These are phyloP conservation scores for Microdochium paspali DNA, from an alignment of 2,329 filamentous ascomycete genomes.

Conservation along the genomic window DNA sequence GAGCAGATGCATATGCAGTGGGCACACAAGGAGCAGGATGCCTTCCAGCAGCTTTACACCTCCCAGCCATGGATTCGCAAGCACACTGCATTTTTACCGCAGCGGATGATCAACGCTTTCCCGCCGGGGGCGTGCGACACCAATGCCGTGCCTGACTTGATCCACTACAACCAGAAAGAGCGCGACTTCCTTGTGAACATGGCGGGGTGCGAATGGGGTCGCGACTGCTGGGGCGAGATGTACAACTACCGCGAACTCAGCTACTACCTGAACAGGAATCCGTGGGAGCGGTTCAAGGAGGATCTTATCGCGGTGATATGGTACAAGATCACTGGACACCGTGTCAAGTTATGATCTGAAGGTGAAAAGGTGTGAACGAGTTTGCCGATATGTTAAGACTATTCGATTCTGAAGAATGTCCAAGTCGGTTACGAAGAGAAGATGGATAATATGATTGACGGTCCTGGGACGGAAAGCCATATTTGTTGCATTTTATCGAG, in stretches of 20 bases:
- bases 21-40: slow-evolving; percentile 98
- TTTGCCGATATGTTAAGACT: too few species aligned
- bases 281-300: slow-evolving; percentile 70
- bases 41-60: slow-evolving; percentile 82
- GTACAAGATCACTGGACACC: slow-evolving; percentile 54
- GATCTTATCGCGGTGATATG: slow-evolving; percentile 51
- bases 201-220: slow-evolving; percentile 94
- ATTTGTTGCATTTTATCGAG: not conserved
- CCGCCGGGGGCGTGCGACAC: slow-evolving; percentile 82
- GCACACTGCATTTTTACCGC: slow-evolving; percentile 79
- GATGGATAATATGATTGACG: not conserved
- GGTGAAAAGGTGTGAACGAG: too few species aligned
- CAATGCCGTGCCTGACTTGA: slow-evolving; percentile 60
- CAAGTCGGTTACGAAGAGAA: not conserved
- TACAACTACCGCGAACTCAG: slow-evolving; percentile 89
- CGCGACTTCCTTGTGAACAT: slow-evolving; percentile 96
- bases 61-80: slow-evolving; percentile 89
- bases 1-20: slow-evolving; percentile 99
- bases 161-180: slow-evolving; percentile 80
- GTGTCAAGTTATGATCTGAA: slow-evolving; percentile 37
- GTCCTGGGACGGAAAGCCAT: not conserved
- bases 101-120: slow-evolving; percentile 91
- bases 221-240: slow-evolving; percentile 98
- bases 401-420: too few species aligned
- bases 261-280: slow-evolving; percentile 76